Evolutionary conservation across 108 stramenopile genomes (phyloP).

Genomic region (Cyclostephanos tholiformis): DNA sequence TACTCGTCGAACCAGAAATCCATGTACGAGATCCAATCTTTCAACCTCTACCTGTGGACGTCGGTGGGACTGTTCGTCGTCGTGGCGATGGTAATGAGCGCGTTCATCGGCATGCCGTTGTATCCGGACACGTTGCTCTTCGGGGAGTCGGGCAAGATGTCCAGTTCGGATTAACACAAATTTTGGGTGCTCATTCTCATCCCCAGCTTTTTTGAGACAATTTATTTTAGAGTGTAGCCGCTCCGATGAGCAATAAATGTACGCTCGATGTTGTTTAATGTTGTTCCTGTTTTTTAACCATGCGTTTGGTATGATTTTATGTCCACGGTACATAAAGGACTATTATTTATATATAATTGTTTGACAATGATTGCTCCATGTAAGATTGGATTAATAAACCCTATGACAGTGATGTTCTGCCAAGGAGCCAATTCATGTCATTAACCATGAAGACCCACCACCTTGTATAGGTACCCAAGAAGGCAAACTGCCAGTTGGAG

Average conservation of each 20-base stretch:
- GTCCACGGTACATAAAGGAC: no score
- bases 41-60: conserved; percentile 89
- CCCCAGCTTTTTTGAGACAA: not conserved
- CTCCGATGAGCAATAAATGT: not conserved
- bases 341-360: no score
- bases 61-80: conserved; percentile 65
- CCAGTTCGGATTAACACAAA: conserved; percentile 58
- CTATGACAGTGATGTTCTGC: no score
- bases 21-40: conserved; percentile 90
- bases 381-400: no score
- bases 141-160: conserved; percentile 76
- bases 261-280: no score
- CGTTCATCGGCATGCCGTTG: conserved; percentile 82
- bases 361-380: no score
- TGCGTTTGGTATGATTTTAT: no score
- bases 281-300: no score
- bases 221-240: not conserved
- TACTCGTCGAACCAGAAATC: conserved; percentile 77
- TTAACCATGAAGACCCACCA: no score
- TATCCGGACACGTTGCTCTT: conserved; percentile 83
- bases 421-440: no score
- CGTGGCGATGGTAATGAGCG: conserved; percentile 63
- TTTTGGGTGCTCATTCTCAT: not conserved
- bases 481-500: no score
- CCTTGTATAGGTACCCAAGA: no score